phyloP scores from a whole-genome alignment of 2,329 filamentous ascomycete species.

The Apiospora pterosperma region DNA sequence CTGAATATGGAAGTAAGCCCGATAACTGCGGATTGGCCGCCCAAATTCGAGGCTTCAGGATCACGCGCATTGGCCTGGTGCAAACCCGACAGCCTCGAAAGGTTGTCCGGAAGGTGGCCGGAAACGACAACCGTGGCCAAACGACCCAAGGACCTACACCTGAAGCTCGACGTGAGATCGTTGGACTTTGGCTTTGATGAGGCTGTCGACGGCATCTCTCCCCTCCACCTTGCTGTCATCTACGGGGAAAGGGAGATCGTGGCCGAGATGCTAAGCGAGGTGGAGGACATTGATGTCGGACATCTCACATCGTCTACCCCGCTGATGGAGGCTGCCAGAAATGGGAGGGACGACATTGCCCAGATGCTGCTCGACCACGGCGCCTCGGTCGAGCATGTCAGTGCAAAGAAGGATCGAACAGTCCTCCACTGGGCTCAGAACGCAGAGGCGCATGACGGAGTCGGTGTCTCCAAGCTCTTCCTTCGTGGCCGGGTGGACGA shows the following conservation, averaged over 20 bases:
- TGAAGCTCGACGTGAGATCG: neutral
- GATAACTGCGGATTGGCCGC: neutral
- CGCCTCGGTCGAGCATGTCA: neutral
- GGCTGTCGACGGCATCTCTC: neutral
- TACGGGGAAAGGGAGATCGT: neutral
- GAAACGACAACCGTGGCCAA: neutral
- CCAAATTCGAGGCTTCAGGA: neutral
- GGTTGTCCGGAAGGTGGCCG: neutral
- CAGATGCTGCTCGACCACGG: neutral
- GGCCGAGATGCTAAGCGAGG: neutral
- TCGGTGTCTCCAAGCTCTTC: neutral
- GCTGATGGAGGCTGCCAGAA: neutral
- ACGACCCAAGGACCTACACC: neutral
- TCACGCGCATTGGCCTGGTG: neutral
- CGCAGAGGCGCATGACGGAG: neutral
- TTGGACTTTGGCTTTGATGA: neutral
- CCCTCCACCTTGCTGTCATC: neutral
- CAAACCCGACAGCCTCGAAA: neutral
- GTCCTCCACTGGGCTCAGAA: neutral
- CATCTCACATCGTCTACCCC: neutral
- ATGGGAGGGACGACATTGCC: neutral
- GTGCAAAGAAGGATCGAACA: neutral
- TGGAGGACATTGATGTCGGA: neutral
- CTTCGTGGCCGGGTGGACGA: neutral
- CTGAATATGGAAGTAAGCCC: neutral